phyloP scores from a whole-genome alignment of 768 basidiomycete species.

The Lanmaoa rubissima region DNA sequence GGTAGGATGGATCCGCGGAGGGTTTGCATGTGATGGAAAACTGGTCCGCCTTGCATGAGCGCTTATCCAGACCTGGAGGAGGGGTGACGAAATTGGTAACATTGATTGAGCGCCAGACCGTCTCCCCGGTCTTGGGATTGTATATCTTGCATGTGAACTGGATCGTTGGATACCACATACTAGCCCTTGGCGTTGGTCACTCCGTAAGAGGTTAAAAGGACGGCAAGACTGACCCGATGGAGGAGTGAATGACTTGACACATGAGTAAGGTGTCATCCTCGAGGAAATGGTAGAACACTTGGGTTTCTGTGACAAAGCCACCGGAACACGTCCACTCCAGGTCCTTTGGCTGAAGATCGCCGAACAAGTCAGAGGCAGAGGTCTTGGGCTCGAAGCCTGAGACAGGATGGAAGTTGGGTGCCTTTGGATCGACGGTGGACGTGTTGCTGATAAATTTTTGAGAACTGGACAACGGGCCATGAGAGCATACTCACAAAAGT shows the following conservation, averaged over 20 bases:
- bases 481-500: conserved; percentile 62
- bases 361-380: conserved; percentile 60
- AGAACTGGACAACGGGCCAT: conserved; percentile 5
- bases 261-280: conserved; percentile 77
- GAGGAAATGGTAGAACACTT: conserved; percentile 79
- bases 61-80: conserved; percentile 77
- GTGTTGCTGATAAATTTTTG: conserved; percentile 42
- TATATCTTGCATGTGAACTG: conserved; percentile 91
- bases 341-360: conserved; percentile 74
- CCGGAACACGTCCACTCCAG: conserved; percentile 78
- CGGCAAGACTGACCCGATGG: conserved; percentile 68
- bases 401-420: conserved; percentile 83
- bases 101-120: conserved; percentile 84
- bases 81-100: conserved; percentile 77
- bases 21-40: conserved; percentile 71
- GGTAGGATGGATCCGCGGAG: conserved; percentile 51
- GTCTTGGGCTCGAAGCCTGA: conserved; percentile 46
- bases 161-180: conserved; percentile 90
- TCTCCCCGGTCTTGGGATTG: conserved; percentile 73
- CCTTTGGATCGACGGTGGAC: conserved; percentile 57
- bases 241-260: conserved; percentile 86
- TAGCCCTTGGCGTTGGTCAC: conserved; percentile 32
- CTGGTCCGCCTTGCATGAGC: conserved; percentile 83
- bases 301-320: conserved; percentile 91
- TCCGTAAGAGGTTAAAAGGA: conserved; percentile 4